Evolutionary conservation across 768 basidiomycete species (phyloP).

Genomic region (Termitomyces sp.): DNA sequence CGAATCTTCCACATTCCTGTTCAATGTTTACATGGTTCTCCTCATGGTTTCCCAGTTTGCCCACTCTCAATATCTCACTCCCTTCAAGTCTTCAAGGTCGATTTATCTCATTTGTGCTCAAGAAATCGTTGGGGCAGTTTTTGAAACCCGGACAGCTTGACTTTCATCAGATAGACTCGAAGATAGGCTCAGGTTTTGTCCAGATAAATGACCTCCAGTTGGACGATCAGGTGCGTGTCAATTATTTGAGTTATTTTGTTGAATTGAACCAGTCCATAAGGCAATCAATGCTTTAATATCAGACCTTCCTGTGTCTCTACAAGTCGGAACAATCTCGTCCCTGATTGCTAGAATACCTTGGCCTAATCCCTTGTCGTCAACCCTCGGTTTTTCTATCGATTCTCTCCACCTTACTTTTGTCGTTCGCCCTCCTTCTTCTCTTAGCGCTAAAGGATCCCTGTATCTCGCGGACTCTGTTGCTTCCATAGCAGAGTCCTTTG

Average conservation of each 20-base stretch:
- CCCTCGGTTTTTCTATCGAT: constrained; percentile 63
- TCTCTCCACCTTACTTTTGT: constrained; percentile 67
- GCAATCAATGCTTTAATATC: constrained; percentile 71
- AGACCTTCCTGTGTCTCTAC: constrained; percentile 61
- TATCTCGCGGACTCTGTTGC: constrained; percentile 71
- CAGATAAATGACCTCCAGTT: constrained; percentile 83
- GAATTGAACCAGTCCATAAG: constrained; percentile 33
- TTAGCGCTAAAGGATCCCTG: constrained; percentile 18
- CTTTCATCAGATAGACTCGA: constrained; percentile 81
- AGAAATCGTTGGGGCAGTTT: constrained; percentile 77
- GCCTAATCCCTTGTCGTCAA: constrained; percentile 77
- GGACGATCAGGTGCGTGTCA: constrained; percentile 57
- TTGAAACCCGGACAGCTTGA: constrained; percentile 89
- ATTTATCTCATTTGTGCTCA: constrained; percentile 86
- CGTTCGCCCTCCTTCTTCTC: constrained; percentile 27
- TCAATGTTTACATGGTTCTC: constrained; percentile 52
- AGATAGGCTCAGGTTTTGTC: constrained; percentile 87
- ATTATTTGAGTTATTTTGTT: constrained; percentile 1
- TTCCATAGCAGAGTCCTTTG: constrained; percentile 72
- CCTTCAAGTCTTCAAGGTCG: constrained; percentile 77
- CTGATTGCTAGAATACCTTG: constrained; percentile 79
- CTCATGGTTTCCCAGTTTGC: constrained; percentile 58
- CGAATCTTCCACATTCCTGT: background rate
- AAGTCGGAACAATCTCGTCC: constrained; percentile 67
- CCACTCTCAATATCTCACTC: constrained; percentile 58